phyloP scores from a whole-genome alignment of 1,284 basidiomycete species.

The Puccinia horiana region DNA sequence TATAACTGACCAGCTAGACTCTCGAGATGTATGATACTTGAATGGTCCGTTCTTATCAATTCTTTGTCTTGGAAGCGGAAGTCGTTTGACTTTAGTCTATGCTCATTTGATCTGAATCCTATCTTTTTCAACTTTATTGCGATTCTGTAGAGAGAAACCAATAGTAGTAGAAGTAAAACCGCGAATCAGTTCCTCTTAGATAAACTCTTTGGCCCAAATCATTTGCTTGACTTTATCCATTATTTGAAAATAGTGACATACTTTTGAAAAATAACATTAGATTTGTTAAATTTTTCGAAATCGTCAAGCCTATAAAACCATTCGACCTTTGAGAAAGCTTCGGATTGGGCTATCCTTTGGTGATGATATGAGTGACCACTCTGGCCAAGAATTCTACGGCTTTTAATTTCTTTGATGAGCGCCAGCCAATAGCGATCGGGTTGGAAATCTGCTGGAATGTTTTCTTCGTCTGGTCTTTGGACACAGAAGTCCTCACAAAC shows the following conservation, averaged over 20 bases:
- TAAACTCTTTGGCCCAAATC: background rate
- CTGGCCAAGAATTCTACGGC: background rate
- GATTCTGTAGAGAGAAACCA: background rate
- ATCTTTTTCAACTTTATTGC: constrained; percentile 4
- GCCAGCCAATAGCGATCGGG: constrained; percentile 9
- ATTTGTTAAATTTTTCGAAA: background rate
- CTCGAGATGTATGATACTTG: constrained; percentile 21
- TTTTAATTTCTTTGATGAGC: constrained; percentile 19
- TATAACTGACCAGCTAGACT: constrained; percentile 19
- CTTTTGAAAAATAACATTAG: constrained; percentile 1
- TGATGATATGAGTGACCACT: background rate
- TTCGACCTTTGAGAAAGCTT: constrained; percentile 11
- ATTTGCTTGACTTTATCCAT: background rate
- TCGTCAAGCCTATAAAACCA: constrained; percentile 24
- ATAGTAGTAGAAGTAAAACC: background rate
- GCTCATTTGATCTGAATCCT: constrained; percentile 14
- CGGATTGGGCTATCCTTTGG: background rate
- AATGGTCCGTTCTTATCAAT: constrained; percentile 19
- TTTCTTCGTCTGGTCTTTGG: constrained; percentile 23
- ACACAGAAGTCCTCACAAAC: background rate
- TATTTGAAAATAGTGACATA: background rate
- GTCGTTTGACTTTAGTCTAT: background rate
- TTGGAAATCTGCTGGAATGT: background rate
- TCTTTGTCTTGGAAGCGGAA: constrained; percentile 22
- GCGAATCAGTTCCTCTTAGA: background rate